These are phyloP conservation scores for Tinospora cordifolia DNA, from an alignment of 164 flowering plant species.

Conservation along the genomic window DNA sequence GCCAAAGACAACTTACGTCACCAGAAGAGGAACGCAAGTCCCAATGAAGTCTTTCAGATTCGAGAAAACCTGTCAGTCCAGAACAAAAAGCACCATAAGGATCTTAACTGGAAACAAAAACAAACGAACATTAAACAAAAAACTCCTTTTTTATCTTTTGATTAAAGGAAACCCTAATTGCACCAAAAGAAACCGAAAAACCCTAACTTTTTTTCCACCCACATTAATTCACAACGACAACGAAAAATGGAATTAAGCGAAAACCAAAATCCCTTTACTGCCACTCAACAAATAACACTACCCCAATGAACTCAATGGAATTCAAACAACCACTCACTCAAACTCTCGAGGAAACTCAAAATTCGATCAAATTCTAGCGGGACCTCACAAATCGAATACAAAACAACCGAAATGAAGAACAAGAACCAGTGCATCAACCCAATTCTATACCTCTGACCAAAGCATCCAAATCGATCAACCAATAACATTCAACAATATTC, in stretches of 20 bases:
- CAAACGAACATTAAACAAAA: background rate
- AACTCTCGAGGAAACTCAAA: background rate
- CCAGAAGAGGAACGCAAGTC: conserved; percentile 1
- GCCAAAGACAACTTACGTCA: background rate
- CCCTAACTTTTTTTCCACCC: conserved; percentile 10
- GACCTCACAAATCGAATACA: background rate
- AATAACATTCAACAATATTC: background rate
- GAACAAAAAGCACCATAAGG: background rate
- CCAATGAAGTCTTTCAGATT: background rate
- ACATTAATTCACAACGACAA: background rate
- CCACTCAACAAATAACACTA: too few species aligned
- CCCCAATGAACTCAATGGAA: background rate
- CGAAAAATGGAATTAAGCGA: background rate
- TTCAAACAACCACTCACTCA: background rate
- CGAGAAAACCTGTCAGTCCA: background rate
- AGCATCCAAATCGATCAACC: background rate
- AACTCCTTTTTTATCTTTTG: background rate
- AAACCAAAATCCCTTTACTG: conserved; percentile 2
- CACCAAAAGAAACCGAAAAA: conserved; percentile 11
- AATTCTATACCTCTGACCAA: background rate
- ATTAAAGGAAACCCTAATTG: background rate
- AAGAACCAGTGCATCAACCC: background rate
- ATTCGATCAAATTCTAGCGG: background rate
- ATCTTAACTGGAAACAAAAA: background rate
- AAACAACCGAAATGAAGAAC: background rate